A percentile compares a stretch with the other conserved stretches of the same genome.
Conservation (phyloP, 192 early-diverging fungal genomes). For the Rhizophagus clarus region DNA sequence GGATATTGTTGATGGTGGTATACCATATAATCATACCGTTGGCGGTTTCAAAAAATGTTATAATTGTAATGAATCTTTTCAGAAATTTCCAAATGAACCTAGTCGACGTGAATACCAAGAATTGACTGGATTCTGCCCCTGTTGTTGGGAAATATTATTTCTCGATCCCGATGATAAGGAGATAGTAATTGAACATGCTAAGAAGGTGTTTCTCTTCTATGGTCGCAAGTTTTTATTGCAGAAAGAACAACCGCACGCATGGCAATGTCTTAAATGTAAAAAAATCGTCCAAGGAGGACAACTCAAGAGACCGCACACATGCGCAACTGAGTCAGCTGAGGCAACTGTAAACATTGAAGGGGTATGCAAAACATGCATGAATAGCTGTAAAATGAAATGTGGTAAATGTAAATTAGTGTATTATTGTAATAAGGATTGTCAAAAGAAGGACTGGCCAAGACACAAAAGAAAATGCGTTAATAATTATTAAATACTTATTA, state of each 20-base stretch:
- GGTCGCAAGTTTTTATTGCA: not conserved
- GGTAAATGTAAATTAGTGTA: not conserved
- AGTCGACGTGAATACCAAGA: not conserved
- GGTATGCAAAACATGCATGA: not conserved
- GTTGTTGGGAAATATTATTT: not conserved
- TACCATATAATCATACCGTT: not conserved
- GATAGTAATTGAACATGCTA: not conserved
- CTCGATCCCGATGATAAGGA: not conserved
- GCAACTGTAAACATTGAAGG: not conserved
- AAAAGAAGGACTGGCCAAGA: not conserved
- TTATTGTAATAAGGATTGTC: not conserved
- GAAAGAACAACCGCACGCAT: not conserved
- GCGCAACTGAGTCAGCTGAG: too few species aligned
- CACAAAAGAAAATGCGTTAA: not conserved
- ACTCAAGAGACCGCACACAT: not conserved
- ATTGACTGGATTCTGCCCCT: not conserved
- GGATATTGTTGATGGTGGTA: not conserved
- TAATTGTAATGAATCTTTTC: not conserved
- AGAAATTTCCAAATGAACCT: not conserved
- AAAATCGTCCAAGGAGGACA: not conserved
- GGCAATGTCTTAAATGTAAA: constrained; percentile 9
- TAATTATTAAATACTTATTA: too few species aligned
- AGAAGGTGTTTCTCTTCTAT: not conserved
- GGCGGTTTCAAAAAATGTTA: not conserved
- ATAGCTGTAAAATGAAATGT: not conserved